Percentiles rank a stretch among this genome's conserved stretches.
phyloP scores from a whole-genome alignment of 768 basidiomycete species.

The Psilocybe cubensis region DNA sequence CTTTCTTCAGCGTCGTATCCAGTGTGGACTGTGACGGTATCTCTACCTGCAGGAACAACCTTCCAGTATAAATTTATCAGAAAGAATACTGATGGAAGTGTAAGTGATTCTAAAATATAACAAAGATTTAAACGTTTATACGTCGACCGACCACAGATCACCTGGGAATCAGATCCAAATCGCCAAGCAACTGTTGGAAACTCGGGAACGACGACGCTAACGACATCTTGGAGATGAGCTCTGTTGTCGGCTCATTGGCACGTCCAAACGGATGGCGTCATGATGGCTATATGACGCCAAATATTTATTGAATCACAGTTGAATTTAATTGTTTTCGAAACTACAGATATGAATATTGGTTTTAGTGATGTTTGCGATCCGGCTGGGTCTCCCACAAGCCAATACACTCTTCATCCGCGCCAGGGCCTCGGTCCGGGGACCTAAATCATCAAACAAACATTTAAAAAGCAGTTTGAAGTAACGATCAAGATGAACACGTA shows the following conservation, averaged over 20 bases:
- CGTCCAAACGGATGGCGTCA: too few species aligned
- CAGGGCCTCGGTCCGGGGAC: constrained; percentile 22
- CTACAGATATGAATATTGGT: too few species aligned
- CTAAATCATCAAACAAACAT: constrained; percentile 3
- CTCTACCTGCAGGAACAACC: constrained; percentile 48
- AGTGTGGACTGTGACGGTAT: constrained; percentile 53
- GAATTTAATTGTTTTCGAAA: background rate
- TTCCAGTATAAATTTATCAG: constrained; percentile 69
- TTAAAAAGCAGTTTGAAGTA: background rate
- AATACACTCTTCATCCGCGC: constrained; percentile 15
- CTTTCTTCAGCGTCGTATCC: constrained; percentile 57
- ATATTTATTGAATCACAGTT: background rate
- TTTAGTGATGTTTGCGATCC: too few species aligned
- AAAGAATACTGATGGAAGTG: constrained; percentile 37
- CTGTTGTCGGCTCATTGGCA: background rate
- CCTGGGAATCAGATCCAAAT: constrained; percentile 69
- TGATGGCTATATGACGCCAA: background rate
- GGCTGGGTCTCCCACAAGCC: too few species aligned
- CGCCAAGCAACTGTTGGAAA: constrained; percentile 45
- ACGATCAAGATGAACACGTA: constrained; percentile 3
- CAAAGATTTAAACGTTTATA: background rate
- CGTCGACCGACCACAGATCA: constrained; percentile 36
- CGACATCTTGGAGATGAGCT: constrained; percentile 16
- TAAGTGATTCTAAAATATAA: background rate
- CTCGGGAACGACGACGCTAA: constrained; percentile 32